Percentiles rank a stretch among this genome's conserved stretches.
These are phyloP conservation scores for Phytopythium kandeliae DNA, from an alignment of 352 stramenopile species.

Conservation along the genomic window DNA sequence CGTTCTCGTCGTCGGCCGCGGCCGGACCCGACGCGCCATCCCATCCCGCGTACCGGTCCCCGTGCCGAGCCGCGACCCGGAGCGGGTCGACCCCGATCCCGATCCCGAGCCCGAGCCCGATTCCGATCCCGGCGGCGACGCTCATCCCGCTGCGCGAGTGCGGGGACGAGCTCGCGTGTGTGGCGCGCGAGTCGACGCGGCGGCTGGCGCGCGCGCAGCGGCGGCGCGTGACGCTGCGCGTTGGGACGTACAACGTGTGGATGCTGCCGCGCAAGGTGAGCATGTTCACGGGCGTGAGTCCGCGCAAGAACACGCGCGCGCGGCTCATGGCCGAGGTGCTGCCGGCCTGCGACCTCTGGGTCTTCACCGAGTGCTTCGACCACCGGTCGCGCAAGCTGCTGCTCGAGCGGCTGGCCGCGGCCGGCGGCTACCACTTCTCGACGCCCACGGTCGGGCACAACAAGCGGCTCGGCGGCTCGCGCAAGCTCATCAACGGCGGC, in stretches of 20 bases:
- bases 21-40: too few species aligned
- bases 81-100: too few species aligned
- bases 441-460: conserved; percentile 73
- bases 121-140: conserved; percentile 24
- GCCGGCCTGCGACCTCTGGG: conserved; percentile 61
- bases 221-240: conserved; percentile 41
- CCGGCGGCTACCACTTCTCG: conserved; percentile 59
- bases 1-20: too few species aligned
- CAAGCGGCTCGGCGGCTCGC: conserved; percentile 42
- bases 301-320: conserved; percentile 74
- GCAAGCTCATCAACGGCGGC: conserved; percentile 68
- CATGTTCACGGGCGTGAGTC: conserved; percentile 58
- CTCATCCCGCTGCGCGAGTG: conserved; percentile 66
- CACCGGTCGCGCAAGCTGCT: conserved; percentile 58
- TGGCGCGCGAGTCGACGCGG: conserved; percentile 68
- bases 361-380: conserved; percentile 80
- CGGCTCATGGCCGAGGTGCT: conserved; percentile 63
- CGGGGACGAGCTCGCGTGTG: conserved; percentile 51
- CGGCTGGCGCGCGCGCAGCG: conserved; percentile 53
- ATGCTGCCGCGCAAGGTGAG: conserved; percentile 80
- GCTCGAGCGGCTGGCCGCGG: conserved; percentile 52
- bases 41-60: too few species aligned
- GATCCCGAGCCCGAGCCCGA: too few species aligned
- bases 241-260: conserved; percentile 82
- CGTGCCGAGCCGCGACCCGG: too few species aligned